A percentile compares a stretch with the other conserved stretches of the same genome.
These are phyloP conservation scores for Glycine soja DNA, from an alignment of 306 rosid species.

Conservation along the genomic window DNA sequence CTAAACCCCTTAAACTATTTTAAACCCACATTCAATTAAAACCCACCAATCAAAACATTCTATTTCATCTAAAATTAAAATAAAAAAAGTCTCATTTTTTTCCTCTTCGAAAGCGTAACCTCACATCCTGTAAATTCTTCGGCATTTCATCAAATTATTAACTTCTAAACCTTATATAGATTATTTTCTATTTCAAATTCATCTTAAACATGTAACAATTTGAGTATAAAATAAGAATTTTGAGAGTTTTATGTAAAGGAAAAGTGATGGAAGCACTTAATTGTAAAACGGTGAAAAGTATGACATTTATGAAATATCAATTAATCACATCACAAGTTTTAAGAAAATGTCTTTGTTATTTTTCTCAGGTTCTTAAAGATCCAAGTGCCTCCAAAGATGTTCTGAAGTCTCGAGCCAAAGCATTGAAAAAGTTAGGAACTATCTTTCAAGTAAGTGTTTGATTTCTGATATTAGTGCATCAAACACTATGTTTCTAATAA, in stretches of 20 bases:
- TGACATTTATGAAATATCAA: constrained; percentile 21
- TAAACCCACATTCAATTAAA: background rate
- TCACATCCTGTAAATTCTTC: background rate
- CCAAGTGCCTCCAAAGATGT: constrained; percentile 75
- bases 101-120: background rate
- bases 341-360: constrained; percentile 29
- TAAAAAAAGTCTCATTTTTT: too few species aligned
- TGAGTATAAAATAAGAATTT: background rate
- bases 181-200: background rate
- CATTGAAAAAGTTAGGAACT: constrained; percentile 78
- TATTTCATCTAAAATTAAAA: background rate
- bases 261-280: background rate
- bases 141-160: background rate
- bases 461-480: constrained; percentile 31
- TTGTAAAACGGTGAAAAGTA: background rate
- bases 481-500: constrained; percentile 78
- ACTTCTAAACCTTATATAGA: background rate
- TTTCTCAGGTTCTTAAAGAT: constrained; percentile 80
- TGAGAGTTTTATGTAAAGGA: background rate
- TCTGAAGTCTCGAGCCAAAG: constrained; percentile 71
- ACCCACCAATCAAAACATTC: background rate
- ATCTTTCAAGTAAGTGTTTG: constrained; percentile 78
- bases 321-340: constrained; percentile 12
- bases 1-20: background rate
- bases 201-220: background rate